Evolutionary conservation across 306 rosid species (phyloP).

Genomic region (Aeschynomene evenia): DNA sequence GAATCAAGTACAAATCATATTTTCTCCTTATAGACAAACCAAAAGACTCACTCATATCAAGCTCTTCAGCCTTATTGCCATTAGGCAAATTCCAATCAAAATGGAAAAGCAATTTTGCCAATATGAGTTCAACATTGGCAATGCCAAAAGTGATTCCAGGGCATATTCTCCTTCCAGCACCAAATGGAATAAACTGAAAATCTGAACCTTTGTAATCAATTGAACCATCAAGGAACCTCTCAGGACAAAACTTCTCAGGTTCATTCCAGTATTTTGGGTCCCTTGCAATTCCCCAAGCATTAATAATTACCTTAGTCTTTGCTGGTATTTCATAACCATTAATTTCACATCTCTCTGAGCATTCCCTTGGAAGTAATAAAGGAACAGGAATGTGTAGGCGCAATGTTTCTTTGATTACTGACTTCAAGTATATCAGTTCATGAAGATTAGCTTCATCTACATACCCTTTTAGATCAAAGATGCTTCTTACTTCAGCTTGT

Average conservation of each 20-base stretch:
- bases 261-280: conserved; percentile 30
- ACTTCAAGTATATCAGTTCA: conserved; percentile 25
- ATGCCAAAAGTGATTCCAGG: conserved; percentile 30
- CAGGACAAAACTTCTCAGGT: conserved; percentile 32
- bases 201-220: conserved; percentile 28
- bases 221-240: conserved; percentile 29
- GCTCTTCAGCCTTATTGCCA: conserved; percentile 26
- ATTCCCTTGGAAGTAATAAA: conserved; percentile 42
- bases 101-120: conserved; percentile 36
- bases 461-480: conserved; percentile 14
- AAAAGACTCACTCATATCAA: conserved; percentile 33
- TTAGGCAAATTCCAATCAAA: conserved; percentile 39
- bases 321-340: too few species aligned
- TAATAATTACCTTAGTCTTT: conserved; percentile 20
- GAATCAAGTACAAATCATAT: too few species aligned
- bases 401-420: conserved; percentile 36
- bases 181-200: conserved; percentile 36
- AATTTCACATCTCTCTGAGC: conserved; percentile 32
- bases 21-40: conserved; percentile 18
- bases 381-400: conserved; percentile 36
- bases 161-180: too few species aligned
- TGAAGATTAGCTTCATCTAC: conserved; percentile 23
- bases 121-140: conserved; percentile 24
- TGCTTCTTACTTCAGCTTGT: too few species aligned
- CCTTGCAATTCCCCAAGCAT: conserved; percentile 31